Evolutionary conservation across 208 protist genomes (phyloP).

Genomic region (Acanthamoeba sp.): DNA sequence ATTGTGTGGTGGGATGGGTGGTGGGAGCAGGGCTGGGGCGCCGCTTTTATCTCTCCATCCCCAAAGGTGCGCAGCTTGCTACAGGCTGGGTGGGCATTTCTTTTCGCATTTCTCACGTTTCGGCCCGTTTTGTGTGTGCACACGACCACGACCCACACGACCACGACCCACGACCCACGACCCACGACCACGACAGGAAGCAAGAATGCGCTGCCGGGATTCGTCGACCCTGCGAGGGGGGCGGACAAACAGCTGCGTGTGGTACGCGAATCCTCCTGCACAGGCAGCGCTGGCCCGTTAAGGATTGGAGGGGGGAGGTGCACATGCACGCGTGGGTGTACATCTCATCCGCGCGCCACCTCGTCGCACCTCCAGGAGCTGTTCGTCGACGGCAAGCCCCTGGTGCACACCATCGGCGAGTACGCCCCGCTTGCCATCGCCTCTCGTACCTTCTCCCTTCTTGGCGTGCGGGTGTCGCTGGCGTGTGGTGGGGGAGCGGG

Average conservation of each 20-base stretch:
- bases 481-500: too few species aligned
- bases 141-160: not conserved
- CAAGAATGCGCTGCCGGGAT: conserved; percentile 28
- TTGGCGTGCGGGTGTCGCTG: too few species aligned
- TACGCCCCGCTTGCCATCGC: not conserved
- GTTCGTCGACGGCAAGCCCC: not conserved
- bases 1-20: not conserved
- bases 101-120: not conserved
- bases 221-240: not conserved
- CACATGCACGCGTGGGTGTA: too few species aligned
- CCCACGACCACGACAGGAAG: too few species aligned
- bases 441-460: not conserved
- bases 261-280: not conserved
- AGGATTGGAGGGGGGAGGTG: too few species aligned
- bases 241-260: not conserved
- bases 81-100: too few species aligned
- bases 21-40: not conserved
- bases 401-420: not conserved
- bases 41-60: conserved; percentile 11
- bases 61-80: not conserved
- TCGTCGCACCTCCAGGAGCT: too few species aligned
- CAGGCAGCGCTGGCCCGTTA: too few species aligned
- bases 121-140: not conserved
- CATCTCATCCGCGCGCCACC: not conserved
- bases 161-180: too few species aligned